Evolutionary conservation across 1,284 basidiomycete species (phyloP).

Genomic region (Marasmius oreades): DNA sequence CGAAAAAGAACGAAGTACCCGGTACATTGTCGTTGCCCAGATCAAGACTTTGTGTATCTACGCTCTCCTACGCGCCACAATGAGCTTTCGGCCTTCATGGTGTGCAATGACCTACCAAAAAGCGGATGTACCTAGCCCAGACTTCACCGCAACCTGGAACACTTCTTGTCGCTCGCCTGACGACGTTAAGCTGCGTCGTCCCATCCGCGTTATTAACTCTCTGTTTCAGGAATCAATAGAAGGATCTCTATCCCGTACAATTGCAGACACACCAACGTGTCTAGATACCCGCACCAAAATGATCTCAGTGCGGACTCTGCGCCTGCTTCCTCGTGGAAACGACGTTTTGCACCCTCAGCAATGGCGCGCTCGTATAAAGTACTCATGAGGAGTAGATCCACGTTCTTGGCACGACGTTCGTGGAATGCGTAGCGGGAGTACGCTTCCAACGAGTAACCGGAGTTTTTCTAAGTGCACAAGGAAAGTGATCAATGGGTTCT

Average conservation of each 20-base stretch:
- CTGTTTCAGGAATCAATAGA: slow-evolving; percentile 28
- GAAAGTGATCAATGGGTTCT: slow-evolving; percentile 2
- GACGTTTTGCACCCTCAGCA: slow-evolving; percentile 58
- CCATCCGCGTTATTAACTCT: slow-evolving; percentile 42
- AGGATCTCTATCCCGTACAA: background rate
- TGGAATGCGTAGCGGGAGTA: slow-evolving; percentile 63
- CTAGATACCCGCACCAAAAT: slow-evolving; percentile 66
- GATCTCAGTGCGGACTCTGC: slow-evolving; percentile 55
- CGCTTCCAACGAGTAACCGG: slow-evolving; percentile 50
- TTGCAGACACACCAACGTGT: slow-evolving; percentile 40
- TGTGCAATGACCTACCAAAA: slow-evolving; percentile 42
- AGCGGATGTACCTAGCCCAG: slow-evolving; percentile 72
- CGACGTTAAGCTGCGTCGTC: slow-evolving; percentile 36
- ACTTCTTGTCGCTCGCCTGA: slow-evolving; percentile 58
- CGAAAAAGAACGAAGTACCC: slow-evolving; percentile 21
- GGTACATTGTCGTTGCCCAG: slow-evolving; percentile 35
- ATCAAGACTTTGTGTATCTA: slow-evolving; percentile 26
- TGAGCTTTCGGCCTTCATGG: background rate
- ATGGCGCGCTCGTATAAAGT: slow-evolving; percentile 79
- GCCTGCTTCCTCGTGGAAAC: slow-evolving; percentile 45
- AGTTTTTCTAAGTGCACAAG: slow-evolving; percentile 33
- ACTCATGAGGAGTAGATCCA: slow-evolving; percentile 58
- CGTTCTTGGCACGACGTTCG: slow-evolving; percentile 62
- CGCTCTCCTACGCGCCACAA: slow-evolving; percentile 34
- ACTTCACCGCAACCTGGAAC: slow-evolving; percentile 67